These are phyloP conservation scores for Tulasnella sp. DNA, from an alignment of 768 basidiomycete species.

Conservation along the genomic window DNA sequence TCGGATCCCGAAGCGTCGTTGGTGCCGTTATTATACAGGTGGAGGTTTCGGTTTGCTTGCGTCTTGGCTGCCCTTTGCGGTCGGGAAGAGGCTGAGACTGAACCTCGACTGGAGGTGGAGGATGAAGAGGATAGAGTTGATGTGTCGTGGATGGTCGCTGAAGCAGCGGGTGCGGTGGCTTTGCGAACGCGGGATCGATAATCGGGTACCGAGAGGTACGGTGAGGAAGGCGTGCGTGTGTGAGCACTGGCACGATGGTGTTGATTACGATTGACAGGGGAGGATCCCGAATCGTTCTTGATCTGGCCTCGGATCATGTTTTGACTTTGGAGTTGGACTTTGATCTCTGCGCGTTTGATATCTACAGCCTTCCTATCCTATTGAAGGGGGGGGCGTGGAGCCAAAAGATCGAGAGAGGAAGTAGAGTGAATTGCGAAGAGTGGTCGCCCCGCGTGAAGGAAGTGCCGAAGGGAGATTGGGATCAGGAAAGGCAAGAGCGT, in stretches of 20 bases:
- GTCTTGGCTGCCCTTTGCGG: conserved; percentile 5
- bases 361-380: conserved; percentile 16
- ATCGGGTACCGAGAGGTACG: conserved; percentile 5
- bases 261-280: neutral
- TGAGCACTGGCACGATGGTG: conserved; percentile 3
- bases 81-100: neutral
- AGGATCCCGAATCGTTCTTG: neutral
- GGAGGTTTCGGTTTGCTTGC: neutral
- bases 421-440: too few species aligned
- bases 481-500: neutral
- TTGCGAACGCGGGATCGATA: neutral
- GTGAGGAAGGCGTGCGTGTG: neutral
- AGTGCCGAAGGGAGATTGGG: too few species aligned
- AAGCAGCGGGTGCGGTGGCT: neutral
- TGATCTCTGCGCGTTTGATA: conserved; percentile 16
- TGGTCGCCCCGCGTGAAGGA: too few species aligned
- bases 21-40: neutral
- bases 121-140: conserved; percentile 10
- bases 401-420: neutral
- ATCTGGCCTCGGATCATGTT: conserved; percentile 17
- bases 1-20: neutral
- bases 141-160: neutral
- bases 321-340: conserved; percentile 17
- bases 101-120: neutral
- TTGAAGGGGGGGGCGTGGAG: too few species aligned